Evolutionary conservation across 495 filamentous ascomycete species (phyloP), one percentile per base, ranked within the genome.

Genomic region (Massariosphaeria phaeospora): DNA sequence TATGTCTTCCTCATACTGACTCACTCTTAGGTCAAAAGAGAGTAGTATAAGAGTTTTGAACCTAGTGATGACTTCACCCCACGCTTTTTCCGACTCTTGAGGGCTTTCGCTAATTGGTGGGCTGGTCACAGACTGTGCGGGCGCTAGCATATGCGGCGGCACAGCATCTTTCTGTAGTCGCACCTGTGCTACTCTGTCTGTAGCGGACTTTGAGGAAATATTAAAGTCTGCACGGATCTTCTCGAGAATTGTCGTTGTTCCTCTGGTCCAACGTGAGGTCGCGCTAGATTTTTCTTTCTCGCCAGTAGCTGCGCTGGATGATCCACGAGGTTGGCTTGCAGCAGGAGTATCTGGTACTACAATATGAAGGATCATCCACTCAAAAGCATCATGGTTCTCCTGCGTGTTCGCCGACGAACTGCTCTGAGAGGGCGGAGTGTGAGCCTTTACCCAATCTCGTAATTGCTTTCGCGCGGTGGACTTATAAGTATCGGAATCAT

Each of bases 1-100:
- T 62, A 98, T 94, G 68, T 98, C 94, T 63, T 96, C 91, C 65
- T 98, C 93, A 68, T 97, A 97, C 63, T 96, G 91, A 34, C 77
- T 80, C 4, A 98, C 94, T 9, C 93, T 84, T 38, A 84, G 75
- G 73, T 96, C 90, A 64, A 98, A 97, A 5, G 90, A 91, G 13
- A 83, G 77, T 17, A 98, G 75, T 55, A 98, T 96, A 7, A 88
- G 78, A 48, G 80, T 81, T 68, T 95, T 95, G 46, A 96, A 78
- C 66, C 94, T 96, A 45, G 81, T 74, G 31, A 96, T 79, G 34
- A 97, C 72, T 67, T 98, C 91, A 41, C 82, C 75, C 81, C 91
- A 88, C 0, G 83, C 80, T 70, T 78, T 76, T 68, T 91, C 75
- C 50, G 76, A 78, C 71, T 88, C 82, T 69, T 87, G 74, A 59